A percentile compares a stretch with the other conserved stretches of the same genome.
These are phyloP conservation scores for Ambrosia trifida DNA, from an alignment of 129 eudicot species.

Conservation along the genomic window DNA sequence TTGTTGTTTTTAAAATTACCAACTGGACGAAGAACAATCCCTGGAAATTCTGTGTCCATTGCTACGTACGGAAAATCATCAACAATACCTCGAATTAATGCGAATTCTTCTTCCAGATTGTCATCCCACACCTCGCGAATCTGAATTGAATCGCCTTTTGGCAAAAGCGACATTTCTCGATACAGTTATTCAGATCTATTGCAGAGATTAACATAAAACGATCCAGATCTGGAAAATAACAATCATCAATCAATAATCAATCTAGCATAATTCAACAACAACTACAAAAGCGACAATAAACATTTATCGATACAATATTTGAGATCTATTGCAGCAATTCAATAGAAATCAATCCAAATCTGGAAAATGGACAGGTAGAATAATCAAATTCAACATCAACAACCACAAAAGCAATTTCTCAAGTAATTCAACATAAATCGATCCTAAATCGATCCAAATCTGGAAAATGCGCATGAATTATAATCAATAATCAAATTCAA, in stretches of 20 bases:
- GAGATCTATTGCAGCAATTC: neutral
- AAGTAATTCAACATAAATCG: too few relatives aligned
- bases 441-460: too few relatives aligned
- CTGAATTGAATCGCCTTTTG: conserved; percentile 25
- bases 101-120: conserved; percentile 30
- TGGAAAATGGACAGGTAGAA: too few relatives aligned
- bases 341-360: neutral
- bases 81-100: conserved; percentile 13
- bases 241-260: neutral
- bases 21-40: conserved; percentile 23
- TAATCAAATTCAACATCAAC: too few relatives aligned
- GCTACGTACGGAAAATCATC: conserved; percentile 22
- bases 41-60: conserved; percentile 31
- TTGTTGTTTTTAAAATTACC: conserved; percentile 25
- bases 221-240: neutral
- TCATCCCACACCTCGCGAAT: conserved; percentile 30
- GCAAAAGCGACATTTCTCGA: conserved; percentile 26
- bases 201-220: conserved; percentile 2
- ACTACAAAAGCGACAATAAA: neutral
- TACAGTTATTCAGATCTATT: neutral
- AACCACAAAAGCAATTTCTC: too few relatives aligned
- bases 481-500: too few relatives aligned
- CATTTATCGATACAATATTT: too few relatives aligned
- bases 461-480: too few relatives aligned
- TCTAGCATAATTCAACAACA: neutral